These are phyloP conservation scores for Achlya hypogyna DNA, from an alignment of 352 stramenopile species.

Conservation along the genomic window DNA sequence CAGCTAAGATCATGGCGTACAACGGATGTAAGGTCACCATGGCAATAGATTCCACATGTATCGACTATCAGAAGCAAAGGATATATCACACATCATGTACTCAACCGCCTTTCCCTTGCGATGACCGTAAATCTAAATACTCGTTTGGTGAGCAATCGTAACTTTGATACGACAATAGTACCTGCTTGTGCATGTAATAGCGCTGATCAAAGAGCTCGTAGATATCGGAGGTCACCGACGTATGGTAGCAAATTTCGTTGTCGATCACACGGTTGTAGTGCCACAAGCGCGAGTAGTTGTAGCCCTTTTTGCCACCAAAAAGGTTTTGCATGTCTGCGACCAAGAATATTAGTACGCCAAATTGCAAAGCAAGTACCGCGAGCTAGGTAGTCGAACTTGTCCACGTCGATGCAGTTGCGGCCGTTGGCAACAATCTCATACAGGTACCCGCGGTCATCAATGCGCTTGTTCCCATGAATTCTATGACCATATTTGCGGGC, in stretches of 20 bases:
- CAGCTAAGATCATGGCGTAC: slow-evolving; percentile 55
- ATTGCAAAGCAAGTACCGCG: slow-evolving; percentile 19
- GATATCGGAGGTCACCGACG: slow-evolving; percentile 77
- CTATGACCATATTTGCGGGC: slow-evolving; percentile 21
- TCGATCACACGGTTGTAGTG: slow-evolving; percentile 81
- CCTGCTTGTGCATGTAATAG: slow-evolving; percentile 80
- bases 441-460: slow-evolving; percentile 60
- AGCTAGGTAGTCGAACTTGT: slow-evolving; percentile 89
- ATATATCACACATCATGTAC: slow-evolving; percentile 81
- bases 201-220: slow-evolving; percentile 87
- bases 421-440: slow-evolving; percentile 89
- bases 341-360: neutral
- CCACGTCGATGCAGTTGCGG: slow-evolving; percentile 85
- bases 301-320: slow-evolving; percentile 67
- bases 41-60: too few relatives aligned
- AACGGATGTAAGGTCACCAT: neutral
- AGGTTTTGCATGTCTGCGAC: slow-evolving; percentile 71
- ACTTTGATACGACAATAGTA: too few relatives aligned
- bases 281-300: slow-evolving; percentile 66
- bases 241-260: slow-evolving; percentile 85
- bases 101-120: slow-evolving; percentile 82
- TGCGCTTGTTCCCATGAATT: slow-evolving; percentile 33
- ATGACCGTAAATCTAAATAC: slow-evolving; percentile 78
- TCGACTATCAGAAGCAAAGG: neutral
- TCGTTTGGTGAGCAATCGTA: neutral